Evolutionary conservation across 352 stramenopile genomes (phyloP), one percentile per base, ranked within the genome.

Genomic region (Phytopythium sindhum): DNA sequence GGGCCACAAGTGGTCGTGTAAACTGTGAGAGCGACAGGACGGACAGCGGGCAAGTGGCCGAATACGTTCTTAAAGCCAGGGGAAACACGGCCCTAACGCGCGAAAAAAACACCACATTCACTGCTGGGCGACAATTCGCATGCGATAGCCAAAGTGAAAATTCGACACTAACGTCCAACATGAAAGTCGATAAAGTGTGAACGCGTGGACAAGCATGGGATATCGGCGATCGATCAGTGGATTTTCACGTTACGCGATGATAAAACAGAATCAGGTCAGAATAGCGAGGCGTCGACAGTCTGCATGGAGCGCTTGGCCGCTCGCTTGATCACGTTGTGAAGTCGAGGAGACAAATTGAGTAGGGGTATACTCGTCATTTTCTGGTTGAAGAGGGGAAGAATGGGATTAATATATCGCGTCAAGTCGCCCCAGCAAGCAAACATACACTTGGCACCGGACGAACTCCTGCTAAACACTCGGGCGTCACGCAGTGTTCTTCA

Each of bases 51-150:
- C 17, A 7, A 50, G 14, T 17, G 4, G 10, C 24, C 2, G 17
- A 37, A 24, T 7, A 39, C 24, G 52, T 57, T 19, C 7, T 57
- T 57, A 57, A 57, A 57, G 29, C 52, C 29, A 57, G 52, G 52
- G 28, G 29, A 57, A 24, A 57, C 33, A 12, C 5, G 17, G 6
- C 17, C 17, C 26, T 19, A 2, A 37, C 31, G 31, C 28, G 21
- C 29, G 52, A 41, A 28, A 57, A 17, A 41, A 57, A 29, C 26
- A n/a, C 8, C 50, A 45, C n/a, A 12, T 42, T 39, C 33, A 39
- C 10, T 10, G 1, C 33, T 39, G 33, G 33, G 33, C 10, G 33
- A 39, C 7, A 39, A 39, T 39, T 39, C 33, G 10, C 39, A 45
- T 45, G 39, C 39, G 39, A 45, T 39, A 39, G 10, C 2, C 10